Base-by-base conservation (phyloP, 1,139 yeast genomes). In the Taphrina pruni region DNA sequence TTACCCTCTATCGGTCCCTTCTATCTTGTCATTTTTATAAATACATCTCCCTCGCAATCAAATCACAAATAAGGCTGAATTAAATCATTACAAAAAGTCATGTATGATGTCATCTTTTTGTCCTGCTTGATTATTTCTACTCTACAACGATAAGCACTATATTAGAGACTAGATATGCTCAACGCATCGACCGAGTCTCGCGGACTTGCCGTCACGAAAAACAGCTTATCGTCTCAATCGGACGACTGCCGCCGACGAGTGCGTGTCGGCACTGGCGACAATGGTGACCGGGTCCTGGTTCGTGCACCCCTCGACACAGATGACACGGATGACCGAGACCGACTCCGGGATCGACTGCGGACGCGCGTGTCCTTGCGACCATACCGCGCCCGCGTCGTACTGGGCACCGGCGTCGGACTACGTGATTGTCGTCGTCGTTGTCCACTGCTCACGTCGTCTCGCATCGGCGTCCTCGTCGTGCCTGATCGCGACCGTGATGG, bases 401-500 rank as follows among this genome's bases (percentile, higher is more conserved):
- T 52, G 17, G 57, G 57, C 57, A 52, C 57, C 21, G 57, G 57
- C 21, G 57, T 32, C 57, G 2, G 9, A 21, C 57, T 52, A 12
- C 57, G 57, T 11, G 7, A 11, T 38, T 11, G 41, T 38, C 41
- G 41, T 38, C 41, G 41, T 38, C 41, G 41, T 26, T 41, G 39
- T 36, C 41, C 9, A 7, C 57, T 6, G 17, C 17, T 17, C 17
- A 17, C 17, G 36, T 14, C 52, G 11, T 14, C 32, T 32, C 35
- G 6, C 35, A 32, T 6, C 7, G 52, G 52, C 14, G 52, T 32
- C 50, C 51, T 17, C 32, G 69, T 32, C 9, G 54, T 46, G 43
- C 54, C 12, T 35, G 51, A 50, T 35, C 69, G 46, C 17, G 69
- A 66, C 26, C 57, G 46, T 6, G 65, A 51, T 17, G 17, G 17